Evolutionary conservation across 2,329 filamentous ascomycete species (phyloP), one percentile per base, ranked within the genome.

Genomic region (Zymoseptoria tritici): DNA sequence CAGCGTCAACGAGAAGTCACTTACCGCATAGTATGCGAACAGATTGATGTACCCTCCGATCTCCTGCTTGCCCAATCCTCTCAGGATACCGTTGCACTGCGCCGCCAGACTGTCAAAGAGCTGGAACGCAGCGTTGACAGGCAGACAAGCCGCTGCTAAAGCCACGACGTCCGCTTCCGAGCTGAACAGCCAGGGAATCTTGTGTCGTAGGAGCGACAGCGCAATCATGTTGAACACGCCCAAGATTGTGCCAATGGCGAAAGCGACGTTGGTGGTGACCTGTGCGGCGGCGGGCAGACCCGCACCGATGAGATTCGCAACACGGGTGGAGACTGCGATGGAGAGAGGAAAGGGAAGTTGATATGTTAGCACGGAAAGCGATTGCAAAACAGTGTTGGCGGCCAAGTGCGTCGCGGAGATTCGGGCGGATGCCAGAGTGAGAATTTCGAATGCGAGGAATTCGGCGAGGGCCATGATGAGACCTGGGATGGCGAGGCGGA

Each of bases 391-490:
- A 36, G 89, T 92, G 74, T 99, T 92, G 0, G 94, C 92, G 0
- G 93, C 93, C 1, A 97, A 83, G 62, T 88, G 85, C 19, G 86
- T 86, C 1, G 89, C 85, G 16, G 89, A 89, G 60, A 97, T 86
- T 67, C 89, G 90, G 56, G 87, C 90, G 0, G 90, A 84, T 8
- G 86, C 85, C n/a, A 97, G 80, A 0, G 91, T 96, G 63, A 96
- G 79, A 54, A 96, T 85, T 73, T 97, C 93, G 73, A 97, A 97
- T 16, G 71, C 70, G 9, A 97, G 82, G 77, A 90, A 96, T 73
- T 97, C 93, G 4, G 93, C 91, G 73, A 95, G 86, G 1, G 97
- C 88, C 92, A 97, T 97, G 65, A 96, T 79, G 72, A 97, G 85
- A 1, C 93, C 93, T 0, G 93, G 92, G 11, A 97, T 78, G 0